Conservation (phyloP, 352 stramenopile species). For the Globisporangium mamillatum region DNA sequence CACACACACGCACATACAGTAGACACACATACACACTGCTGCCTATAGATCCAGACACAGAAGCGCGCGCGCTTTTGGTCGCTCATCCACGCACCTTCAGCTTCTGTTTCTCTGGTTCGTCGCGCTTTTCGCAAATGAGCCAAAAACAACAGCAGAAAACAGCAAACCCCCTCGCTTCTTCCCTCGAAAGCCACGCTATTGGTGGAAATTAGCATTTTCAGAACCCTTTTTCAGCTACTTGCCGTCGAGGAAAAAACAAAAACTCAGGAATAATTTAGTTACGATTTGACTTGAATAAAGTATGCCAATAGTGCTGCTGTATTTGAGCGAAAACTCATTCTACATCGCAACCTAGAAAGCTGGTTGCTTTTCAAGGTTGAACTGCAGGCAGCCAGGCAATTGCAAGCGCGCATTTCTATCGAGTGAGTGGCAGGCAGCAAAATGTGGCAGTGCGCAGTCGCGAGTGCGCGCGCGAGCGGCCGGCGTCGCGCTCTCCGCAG, state of each 20-base stretch:
- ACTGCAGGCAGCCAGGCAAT: not conserved
- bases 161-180: not conserved
- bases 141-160: not conserved
- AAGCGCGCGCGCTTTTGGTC: not conserved
- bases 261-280: no score
- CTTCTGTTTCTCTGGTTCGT: constrained; percentile 3
- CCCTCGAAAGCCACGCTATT: constrained; percentile 14
- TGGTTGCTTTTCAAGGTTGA: not conserved
- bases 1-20: not conserved
- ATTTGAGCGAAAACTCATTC: no score
- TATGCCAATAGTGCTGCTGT: no score
- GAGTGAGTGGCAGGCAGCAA: constrained; percentile 4
- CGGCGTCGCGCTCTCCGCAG: constrained; percentile 9
- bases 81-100: not conserved
- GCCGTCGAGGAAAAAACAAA: not conserved
- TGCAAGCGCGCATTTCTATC: not conserved
- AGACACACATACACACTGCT: not conserved
- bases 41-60: not conserved
- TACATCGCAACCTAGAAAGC: no score
- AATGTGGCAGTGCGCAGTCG: constrained; percentile 12
- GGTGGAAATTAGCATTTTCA: constrained; percentile 18
- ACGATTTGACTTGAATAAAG: no score
- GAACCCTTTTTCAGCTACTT: not conserved
- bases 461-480: constrained; percentile 9
- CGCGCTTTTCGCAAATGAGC: constrained; percentile 2